phyloP scores from a whole-genome alignment of 441 rosid species.

The Aleurites moluccanus region DNA sequence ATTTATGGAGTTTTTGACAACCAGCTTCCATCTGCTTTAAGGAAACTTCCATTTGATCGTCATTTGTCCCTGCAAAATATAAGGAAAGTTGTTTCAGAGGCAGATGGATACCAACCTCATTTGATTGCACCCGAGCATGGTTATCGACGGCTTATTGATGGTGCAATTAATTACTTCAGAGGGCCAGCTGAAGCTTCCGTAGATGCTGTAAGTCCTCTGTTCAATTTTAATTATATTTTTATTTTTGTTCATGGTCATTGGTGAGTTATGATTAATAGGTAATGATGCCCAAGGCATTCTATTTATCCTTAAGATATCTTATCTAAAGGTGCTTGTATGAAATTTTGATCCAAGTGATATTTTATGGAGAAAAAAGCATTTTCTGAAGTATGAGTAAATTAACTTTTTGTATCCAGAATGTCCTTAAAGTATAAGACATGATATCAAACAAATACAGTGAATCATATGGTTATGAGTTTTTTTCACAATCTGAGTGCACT shows the following conservation, averaged over 20 bases:
- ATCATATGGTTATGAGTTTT: not conserved
- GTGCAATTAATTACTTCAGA: slow-evolving; percentile 53
- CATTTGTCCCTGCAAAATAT: slow-evolving; percentile 58
- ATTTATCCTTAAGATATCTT: not conserved
- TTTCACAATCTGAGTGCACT: not conserved
- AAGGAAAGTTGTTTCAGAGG: slow-evolving; percentile 58
- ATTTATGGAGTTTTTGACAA: slow-evolving; percentile 64
- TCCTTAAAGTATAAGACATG: not conserved
- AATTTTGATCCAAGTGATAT: not conserved
- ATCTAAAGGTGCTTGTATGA: not conserved
- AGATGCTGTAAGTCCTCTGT: slow-evolving; percentile 51
- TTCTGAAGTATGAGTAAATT: not conserved
- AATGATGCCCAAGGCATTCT: slow-evolving; percentile 3
- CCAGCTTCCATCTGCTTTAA: slow-evolving; percentile 65
- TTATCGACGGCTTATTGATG: slow-evolving; percentile 57
- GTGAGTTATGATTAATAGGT: not conserved
- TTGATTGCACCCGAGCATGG: slow-evolving; percentile 69
- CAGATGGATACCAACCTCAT: slow-evolving; percentile 74
- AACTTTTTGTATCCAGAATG: too few species aligned
- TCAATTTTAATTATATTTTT: not conserved
- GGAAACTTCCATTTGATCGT: slow-evolving; percentile 59
- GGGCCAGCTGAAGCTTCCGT: slow-evolving; percentile 75
- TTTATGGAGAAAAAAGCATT: not conserved
- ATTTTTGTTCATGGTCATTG: not conserved
- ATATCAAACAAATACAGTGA: not conserved